Percentiles rank a stretch among this genome's conserved stretches.
Conservation (phyloP, 2,329 filamentous ascomycete genomes). For the Fusarium cyanostomum region DNA sequence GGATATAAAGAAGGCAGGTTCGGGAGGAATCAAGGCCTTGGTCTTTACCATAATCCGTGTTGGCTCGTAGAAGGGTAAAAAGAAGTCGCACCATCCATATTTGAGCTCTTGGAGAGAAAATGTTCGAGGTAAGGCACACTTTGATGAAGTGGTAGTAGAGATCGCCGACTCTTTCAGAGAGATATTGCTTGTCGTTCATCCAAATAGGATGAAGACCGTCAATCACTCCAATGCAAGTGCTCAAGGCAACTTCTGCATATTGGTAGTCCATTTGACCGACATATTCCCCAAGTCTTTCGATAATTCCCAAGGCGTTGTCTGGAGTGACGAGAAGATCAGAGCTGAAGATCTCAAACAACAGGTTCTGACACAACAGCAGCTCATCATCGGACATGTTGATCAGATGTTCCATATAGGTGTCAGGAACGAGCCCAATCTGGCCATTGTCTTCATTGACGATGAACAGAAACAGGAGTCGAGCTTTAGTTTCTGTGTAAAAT, state of each 20-base stretch:
- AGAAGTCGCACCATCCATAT: slow-evolving; percentile 74
- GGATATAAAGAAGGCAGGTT: slow-evolving; percentile 78
- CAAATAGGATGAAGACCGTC: slow-evolving; percentile 70
- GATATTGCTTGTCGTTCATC: slow-evolving; percentile 65
- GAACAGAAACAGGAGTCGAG: slow-evolving; percentile 58
- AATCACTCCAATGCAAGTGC: slow-evolving; percentile 74
- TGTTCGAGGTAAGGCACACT: slow-evolving; percentile 70
- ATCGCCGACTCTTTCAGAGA: slow-evolving; percentile 75
- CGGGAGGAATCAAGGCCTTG: slow-evolving; percentile 67
- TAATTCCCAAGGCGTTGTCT: slow-evolving; percentile 57
- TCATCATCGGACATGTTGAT: slow-evolving; percentile 61
- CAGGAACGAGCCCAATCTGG: slow-evolving; percentile 61
- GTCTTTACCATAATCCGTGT: slow-evolving; percentile 72
- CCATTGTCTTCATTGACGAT: slow-evolving; percentile 54
- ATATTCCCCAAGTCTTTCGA: slow-evolving; percentile 62
- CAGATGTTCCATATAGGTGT: slow-evolving; percentile 60
- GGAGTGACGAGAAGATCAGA: slow-evolving; percentile 62
- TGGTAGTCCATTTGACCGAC: slow-evolving; percentile 69
- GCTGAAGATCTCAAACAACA: slow-evolving; percentile 62
- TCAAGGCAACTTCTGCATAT: slow-evolving; percentile 78
- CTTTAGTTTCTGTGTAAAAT: slow-evolving; percentile 59
- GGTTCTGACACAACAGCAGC: slow-evolving; percentile 59
- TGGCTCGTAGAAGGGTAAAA: slow-evolving; percentile 71
- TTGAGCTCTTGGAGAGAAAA: slow-evolving; percentile 75
- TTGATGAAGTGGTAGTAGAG: slow-evolving; percentile 83